These are phyloP conservation scores for Rhododendron ferrugineum DNA, from an alignment of 148 eudicot species.

Conservation along the genomic window DNA sequence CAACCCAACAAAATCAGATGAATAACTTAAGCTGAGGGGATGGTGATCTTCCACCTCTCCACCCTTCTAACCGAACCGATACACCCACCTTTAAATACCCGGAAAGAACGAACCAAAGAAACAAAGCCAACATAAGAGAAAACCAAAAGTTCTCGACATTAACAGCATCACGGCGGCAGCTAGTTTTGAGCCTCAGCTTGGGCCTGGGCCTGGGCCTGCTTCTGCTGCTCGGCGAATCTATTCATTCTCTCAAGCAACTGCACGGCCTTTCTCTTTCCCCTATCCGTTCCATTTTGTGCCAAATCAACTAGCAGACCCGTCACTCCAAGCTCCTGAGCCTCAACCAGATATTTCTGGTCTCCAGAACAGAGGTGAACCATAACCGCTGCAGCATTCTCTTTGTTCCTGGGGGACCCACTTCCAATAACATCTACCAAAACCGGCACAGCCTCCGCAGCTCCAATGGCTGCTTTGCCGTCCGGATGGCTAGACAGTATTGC, in stretches of 20 bases:
- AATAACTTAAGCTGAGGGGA: slow-evolving; percentile 24
- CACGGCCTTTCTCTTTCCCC: slow-evolving; percentile 82
- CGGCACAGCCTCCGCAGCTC: slow-evolving; percentile 70
- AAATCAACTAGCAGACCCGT: slow-evolving; percentile 50
- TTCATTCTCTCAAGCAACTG: slow-evolving; percentile 71
- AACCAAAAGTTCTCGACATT: slow-evolving; percentile 24
- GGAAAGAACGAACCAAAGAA: slow-evolving; percentile 15
- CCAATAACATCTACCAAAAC: slow-evolving; percentile 71
- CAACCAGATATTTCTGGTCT: slow-evolving; percentile 49
- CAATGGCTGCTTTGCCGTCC: slow-evolving; percentile 78
- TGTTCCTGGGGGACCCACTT: slow-evolving; percentile 87
- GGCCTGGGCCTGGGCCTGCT: slow-evolving; percentile 44
- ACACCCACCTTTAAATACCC: slow-evolving; percentile 14
- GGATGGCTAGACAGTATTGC: slow-evolving; percentile 85
- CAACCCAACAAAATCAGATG: slow-evolving; percentile 20
- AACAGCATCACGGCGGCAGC: slow-evolving; percentile 12
- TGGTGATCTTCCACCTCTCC: slow-evolving; percentile 75
- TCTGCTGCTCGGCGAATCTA: slow-evolving; percentile 63
- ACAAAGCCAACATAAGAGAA: slow-evolving; percentile 4
- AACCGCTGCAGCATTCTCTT: slow-evolving; percentile 90
- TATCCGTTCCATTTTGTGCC: slow-evolving; percentile 73
- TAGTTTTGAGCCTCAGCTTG: slow-evolving; percentile 21
- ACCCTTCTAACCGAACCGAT: slow-evolving; percentile 25
- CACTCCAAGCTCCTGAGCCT: slow-evolving; percentile 63
- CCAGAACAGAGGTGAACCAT: slow-evolving; percentile 80